Conservation (phyloP, 1,139 yeast species). For the Blastobotrys arbuscula region DNA sequence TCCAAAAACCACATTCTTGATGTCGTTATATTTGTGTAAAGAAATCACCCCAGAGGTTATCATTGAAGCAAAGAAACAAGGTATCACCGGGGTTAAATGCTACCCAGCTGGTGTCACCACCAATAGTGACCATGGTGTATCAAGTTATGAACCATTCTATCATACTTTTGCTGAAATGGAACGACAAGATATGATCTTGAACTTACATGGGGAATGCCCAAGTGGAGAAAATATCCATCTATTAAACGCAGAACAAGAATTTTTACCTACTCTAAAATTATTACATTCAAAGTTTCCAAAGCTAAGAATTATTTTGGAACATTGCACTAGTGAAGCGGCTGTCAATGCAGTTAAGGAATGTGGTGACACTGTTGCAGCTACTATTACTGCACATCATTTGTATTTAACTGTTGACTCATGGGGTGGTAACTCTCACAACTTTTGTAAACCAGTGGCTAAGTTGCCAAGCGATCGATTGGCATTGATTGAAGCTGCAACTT, state of each 20-base stretch:
- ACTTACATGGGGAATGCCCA: conserved; percentile 94
- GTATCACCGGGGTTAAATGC: conserved; percentile 78
- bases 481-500: conserved; percentile 77
- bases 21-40: conserved; percentile 79
- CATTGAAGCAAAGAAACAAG: conserved; percentile 65
- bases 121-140: conserved; percentile 86
- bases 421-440: conserved; percentile 95
- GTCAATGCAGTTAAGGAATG: conserved; percentile 67
- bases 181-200: conserved; percentile 66
- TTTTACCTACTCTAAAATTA: conserved; percentile 82
- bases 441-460: conserved; percentile 97
- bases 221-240: conserved; percentile 64
- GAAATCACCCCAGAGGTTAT: conserved; percentile 82
- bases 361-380: conserved; percentile 76
- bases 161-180: conserved; percentile 89
- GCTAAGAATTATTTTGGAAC: conserved; percentile 84
- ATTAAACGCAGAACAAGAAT: conserved; percentile 87
- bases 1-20: conserved; percentile 80
- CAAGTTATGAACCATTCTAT: conserved; percentile 80
- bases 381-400: conserved; percentile 94
- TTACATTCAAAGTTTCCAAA: conserved; percentile 80
- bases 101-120: conserved; percentile 99
- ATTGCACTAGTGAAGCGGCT: conserved; percentile 90
- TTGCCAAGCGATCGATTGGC: conserved; percentile 79
- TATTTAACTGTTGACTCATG: conserved; percentile 84